Evolutionary conservation across 1,139 yeast species (phyloP).

Genomic region (Tardiomyces digboiensis): DNA sequence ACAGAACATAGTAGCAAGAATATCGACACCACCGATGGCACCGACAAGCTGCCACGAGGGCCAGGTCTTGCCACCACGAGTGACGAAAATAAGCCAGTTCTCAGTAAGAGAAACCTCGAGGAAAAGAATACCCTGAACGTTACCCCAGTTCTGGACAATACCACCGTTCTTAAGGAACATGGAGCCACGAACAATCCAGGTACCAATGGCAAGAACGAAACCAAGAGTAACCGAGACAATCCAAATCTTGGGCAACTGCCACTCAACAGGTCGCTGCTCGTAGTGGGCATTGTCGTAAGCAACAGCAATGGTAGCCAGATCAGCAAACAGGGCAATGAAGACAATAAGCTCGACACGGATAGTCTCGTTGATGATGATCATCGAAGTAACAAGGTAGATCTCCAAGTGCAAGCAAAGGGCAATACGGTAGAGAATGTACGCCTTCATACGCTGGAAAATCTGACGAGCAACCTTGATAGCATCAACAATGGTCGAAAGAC

Average conservation of each 20-base stretch:
- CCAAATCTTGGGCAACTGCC: constrained; percentile 90
- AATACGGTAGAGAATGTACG: constrained; percentile 73
- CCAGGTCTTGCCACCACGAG: constrained; percentile 75
- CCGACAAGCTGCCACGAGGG: constrained; percentile 71
- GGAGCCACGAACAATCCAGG: constrained; percentile 67
- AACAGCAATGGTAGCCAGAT: constrained; percentile 69
- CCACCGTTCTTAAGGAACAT: constrained; percentile 54
- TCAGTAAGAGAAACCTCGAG: constrained; percentile 67
- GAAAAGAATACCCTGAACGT: constrained; percentile 59
- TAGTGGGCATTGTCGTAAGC: constrained; percentile 90
- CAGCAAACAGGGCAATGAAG: constrained; percentile 69
- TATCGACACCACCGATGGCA: constrained; percentile 60
- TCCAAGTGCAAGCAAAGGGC: constrained; percentile 68
- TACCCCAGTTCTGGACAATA: constrained; percentile 65
- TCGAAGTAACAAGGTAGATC: constrained; percentile 64
- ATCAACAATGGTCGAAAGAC: constrained; percentile 66
- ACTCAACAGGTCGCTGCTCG: constrained; percentile 94
- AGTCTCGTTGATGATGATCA: constrained; percentile 59
- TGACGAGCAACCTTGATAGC: constrained; percentile 80
- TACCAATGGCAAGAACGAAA: constrained; percentile 54
- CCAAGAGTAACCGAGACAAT: constrained; percentile 67
- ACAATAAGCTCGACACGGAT: constrained; percentile 60
- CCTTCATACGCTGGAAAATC: constrained; percentile 80
- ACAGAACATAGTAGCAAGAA: constrained; percentile 63
- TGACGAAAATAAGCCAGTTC: constrained; percentile 71